Conservation (phyloP, 805 yeast species). For the Candida incommunis region DNA sequence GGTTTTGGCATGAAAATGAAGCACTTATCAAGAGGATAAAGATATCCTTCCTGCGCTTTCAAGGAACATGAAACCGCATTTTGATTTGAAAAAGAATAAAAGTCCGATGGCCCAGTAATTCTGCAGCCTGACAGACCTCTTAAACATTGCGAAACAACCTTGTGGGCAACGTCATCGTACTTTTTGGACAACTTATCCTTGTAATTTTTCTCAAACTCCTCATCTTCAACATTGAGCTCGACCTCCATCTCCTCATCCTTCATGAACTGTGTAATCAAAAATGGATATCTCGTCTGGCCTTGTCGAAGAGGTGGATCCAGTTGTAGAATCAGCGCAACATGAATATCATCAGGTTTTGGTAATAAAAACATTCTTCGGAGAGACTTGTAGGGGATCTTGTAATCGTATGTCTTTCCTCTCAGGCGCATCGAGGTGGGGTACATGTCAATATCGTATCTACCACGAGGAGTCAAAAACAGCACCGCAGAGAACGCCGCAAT, state of each 20-base stretch:
- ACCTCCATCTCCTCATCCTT: constrained; percentile 86
- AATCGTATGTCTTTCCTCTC: constrained; percentile 96
- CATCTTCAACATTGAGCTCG: constrained; percentile 73
- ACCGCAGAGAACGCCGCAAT: constrained; percentile 86
- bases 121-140: constrained; percentile 83
- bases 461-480: constrained; percentile 91
- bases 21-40: constrained; percentile 86
- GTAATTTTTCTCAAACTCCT: constrained; percentile 62
- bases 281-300: constrained; percentile 95
- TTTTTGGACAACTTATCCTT: constrained; percentile 56
- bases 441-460: constrained; percentile 95
- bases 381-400: constrained; percentile 81
- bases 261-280: constrained; percentile 76
- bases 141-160: constrained; percentile 76
- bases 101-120: constrained; percentile 73
- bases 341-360: constrained; percentile 89
- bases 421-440: constrained; percentile 75
- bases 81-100: constrained; percentile 57
- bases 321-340: constrained; percentile 76
- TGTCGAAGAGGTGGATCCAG: constrained; percentile 96
- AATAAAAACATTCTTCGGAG: constrained; percentile 81
- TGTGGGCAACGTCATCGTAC: constrained; percentile 74
- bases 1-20: constrained; percentile 88
- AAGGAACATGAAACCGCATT: constrained; percentile 85
- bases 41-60: constrained; percentile 89